These are phyloP conservation scores for Botrytis sinoallii DNA, from an alignment of 2,329 filamentous ascomycete genomes.

Conservation along the genomic window DNA sequence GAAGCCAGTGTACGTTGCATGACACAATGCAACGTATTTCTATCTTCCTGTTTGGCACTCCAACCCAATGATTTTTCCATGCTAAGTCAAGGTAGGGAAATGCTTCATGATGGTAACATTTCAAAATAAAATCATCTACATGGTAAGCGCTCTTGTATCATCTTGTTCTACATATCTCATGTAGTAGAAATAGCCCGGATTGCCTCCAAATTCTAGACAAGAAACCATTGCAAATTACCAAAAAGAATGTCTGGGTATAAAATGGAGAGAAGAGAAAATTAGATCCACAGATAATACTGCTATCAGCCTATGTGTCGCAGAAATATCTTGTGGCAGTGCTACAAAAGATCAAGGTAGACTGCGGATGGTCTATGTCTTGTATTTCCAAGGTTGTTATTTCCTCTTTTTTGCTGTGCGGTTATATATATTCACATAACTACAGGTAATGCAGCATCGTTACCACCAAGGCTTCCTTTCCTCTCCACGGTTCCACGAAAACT, in stretches of 20 bases:
- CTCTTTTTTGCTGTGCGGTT: constrained; percentile 11
- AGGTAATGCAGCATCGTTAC: constrained; percentile 60
- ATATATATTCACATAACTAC: constrained; percentile 28
- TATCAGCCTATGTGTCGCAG: constrained; percentile 55
- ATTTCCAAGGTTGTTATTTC: constrained; percentile 50
- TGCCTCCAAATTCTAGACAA: constrained; percentile 66
- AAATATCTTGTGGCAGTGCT: constrained; percentile 23
- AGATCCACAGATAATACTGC: constrained; percentile 62
- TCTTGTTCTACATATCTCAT: constrained; percentile 6
- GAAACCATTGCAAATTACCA: constrained; percentile 66
- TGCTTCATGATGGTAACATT: constrained; percentile 45
- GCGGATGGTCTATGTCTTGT: constrained; percentile 50
- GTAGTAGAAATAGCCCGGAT: constrained; percentile 67
- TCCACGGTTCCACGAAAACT: constrained; percentile 51
- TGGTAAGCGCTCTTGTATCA: not conserved
- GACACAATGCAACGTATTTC: not conserved
- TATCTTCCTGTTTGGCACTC: not conserved
- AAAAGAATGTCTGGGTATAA: constrained; percentile 56
- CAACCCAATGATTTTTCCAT: not conserved
- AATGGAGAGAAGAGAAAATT: constrained; percentile 64
- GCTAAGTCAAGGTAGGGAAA: constrained; percentile 43
- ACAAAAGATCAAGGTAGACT: not conserved
- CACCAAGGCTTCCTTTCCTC: constrained; percentile 54
- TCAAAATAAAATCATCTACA: constrained; percentile 21
- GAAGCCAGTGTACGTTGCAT: not conserved